Base-by-base conservation (phyloP, 1,284 basidiomycete genomes). In the Exobasidium rhododendri region DNA sequence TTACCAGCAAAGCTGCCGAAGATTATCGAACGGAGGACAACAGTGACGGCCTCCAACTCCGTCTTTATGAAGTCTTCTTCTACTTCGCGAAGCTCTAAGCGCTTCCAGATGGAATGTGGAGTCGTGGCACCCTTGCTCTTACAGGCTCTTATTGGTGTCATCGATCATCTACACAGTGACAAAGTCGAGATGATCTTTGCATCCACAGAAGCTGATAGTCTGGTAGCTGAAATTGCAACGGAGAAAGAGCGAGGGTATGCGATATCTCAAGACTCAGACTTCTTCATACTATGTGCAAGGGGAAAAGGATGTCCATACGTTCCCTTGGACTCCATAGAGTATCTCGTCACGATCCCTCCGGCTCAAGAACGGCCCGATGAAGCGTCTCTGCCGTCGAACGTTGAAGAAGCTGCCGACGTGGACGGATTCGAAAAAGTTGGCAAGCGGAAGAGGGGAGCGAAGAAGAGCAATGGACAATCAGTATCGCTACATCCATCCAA, bases 261-360 rank as follows among this genome's bases (percentile, higher is more conserved):
- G 0, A 65, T 73, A 30, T 71, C 69, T 47, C 60, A 68, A 28
- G 74, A 76, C 55, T 69, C 67, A 1, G 74, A 76, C 63, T 75
- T 68, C 35, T 76, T 76, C 59, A 62, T 74, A 20, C 66, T 75
- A 26, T 75, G 71, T 45, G 60, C 74, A 7, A 56, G 70, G 43
- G 73, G 70, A 0, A 46, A 59, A 2, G 58, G 61, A n/a, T 66
- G 65, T 22, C 59, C 61, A 24, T 76, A 76, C 43, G 68, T 74
- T 0, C 72, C 72, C 1, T 44, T 76, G 56, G 67, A 74, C 32
- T 55, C 68, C 13, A 43, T 74, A 26, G 63, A 68, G 22, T 74
- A 68, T 29, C 52, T 74, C 11, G 63, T 69, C 17, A 59, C 58
- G 44, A 59, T 67, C 14, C n/a, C n/a, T n/a, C 20, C 58, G 3